Evolutionary conservation across 208 protist genomes (phyloP), one percentile per base, ranked within the genome.

Genomic region (Baffinella frigidus): DNA sequence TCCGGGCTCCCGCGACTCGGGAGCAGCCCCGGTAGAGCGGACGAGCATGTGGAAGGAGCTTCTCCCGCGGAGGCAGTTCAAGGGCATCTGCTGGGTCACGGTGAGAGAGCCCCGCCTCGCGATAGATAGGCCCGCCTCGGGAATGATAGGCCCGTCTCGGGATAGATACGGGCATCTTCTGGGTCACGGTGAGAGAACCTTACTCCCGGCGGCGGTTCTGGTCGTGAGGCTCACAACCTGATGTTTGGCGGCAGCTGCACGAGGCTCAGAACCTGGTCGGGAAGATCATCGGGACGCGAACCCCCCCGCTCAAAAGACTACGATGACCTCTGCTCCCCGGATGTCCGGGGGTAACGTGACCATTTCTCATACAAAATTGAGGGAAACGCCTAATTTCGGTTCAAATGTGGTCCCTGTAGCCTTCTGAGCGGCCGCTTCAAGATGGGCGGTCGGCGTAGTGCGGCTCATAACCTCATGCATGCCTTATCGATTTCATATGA

Each of bases 271-370:
- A 87, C 38, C 50, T 87, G 7, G 61, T 87, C 27, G 35, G 48
- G 5, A 87, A 87, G 38, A 50, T 87, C 41, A 87, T 87, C 44
- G 77, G 77, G 17, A 90, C 83, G 14, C 83, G 83, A n/a, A n/a
- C n/a, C n/a, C n/a, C n/a, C n/a, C n/a, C n/a, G n/a, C n/a, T n/a
- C n/a, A n/a, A n/a, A n/a, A n/a, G n/a, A n/a, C n/a, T n/a, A n/a
- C n/a, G n/a, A n/a, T n/a, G n/a, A n/a, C n/a, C n/a, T n/a, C n/a
- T n/a, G n/a, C n/a, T n/a, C n/a, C n/a, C n/a, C n/a, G n/a, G n/a
- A n/a, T n/a, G n/a, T n/a, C n/a, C n/a, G n/a, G n/a, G n/a, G n/a
- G n/a, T n/a, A n/a, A n/a, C n/a, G n/a, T n/a, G n/a, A n/a, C n/a
- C n/a, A n/a, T n/a, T n/a, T n/a, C n/a, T n/a, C n/a, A n/a, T n/a